phyloP scores from a whole-genome alignment of 2,329 filamentous ascomycete genomes.

The Gyromitra esculenta region DNA sequence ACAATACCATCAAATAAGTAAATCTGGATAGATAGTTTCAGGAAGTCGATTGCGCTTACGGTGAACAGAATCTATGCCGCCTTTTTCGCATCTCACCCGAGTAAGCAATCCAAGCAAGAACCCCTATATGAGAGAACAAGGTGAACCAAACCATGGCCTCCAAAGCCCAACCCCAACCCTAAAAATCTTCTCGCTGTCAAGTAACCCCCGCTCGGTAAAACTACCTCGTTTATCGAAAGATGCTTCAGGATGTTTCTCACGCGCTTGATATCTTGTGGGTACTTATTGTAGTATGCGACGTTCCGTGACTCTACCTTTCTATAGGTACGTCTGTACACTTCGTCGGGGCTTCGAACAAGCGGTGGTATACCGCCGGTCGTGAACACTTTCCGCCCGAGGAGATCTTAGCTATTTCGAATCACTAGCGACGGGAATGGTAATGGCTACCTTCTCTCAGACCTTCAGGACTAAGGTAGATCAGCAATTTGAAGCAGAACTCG shows the following conservation, averaged over 20 bases:
- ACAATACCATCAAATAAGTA: neutral
- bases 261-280: conserved; percentile 76
- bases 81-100: conserved; percentile 58
- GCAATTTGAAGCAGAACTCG: neutral
- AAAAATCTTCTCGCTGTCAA: conserved; percentile 79
- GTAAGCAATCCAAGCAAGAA: conserved; percentile 27
- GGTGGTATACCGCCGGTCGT: conserved; percentile 85
- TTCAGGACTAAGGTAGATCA: conserved; percentile 66
- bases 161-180: conserved; percentile 80
- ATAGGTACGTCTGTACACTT: conserved; percentile 70
- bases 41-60: conserved; percentile 59
- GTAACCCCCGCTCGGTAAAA: conserved; percentile 75
- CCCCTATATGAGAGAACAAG: neutral
- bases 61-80: conserved; percentile 79
- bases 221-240: conserved; percentile 71
- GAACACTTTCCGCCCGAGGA: conserved; percentile 66
- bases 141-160: conserved; percentile 71
- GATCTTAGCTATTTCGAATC: neutral
- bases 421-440: neutral
- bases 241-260: conserved; percentile 74
- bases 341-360: conserved; percentile 74
- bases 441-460: conserved; percentile 74
- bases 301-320: conserved; percentile 77
- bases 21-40: neutral
- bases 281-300: conserved; percentile 82